phyloP scores from a whole-genome alignment of 2,329 filamentous ascomycete species.

The Fusarium domesticum region DNA sequence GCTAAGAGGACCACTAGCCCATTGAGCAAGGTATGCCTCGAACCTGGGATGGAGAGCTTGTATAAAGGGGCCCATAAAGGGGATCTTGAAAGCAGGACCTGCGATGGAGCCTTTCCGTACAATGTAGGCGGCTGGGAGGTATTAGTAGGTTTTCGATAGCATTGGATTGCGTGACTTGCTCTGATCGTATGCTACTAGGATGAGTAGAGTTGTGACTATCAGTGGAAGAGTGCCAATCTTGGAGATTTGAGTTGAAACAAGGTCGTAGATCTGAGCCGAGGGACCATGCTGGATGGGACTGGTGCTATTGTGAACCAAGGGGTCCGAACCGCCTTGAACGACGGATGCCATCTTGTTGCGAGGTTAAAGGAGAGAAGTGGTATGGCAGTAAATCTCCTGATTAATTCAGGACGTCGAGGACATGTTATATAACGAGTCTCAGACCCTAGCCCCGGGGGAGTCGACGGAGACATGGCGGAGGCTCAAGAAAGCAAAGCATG shows the following conservation, averaged over 20 bases:
- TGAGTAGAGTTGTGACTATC: constrained; percentile 32
- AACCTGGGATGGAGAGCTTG: constrained; percentile 74
- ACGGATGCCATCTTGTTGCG: background rate
- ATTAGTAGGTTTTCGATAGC: background rate
- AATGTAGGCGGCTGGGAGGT: constrained; percentile 54
- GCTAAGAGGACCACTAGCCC: constrained; percentile 73
- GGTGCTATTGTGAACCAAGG: background rate
- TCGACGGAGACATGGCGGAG: background rate
- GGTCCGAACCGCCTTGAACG: background rate
- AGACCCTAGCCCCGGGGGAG: no score
- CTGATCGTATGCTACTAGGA: constrained; percentile 41
- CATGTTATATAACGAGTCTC: background rate
- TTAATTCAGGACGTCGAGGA: background rate
- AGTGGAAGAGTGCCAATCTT: constrained; percentile 10
- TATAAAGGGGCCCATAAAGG: constrained; percentile 72
- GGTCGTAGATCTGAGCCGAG: background rate
- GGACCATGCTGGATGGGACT: background rate
- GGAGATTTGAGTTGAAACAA: constrained; percentile 10
- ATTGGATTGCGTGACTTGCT: constrained; percentile 20
- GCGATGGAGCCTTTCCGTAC: constrained; percentile 59
- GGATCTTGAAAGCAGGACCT: constrained; percentile 63
- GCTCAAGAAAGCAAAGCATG: background rate
- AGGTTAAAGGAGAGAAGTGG: background rate
- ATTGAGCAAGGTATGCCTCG: constrained; percentile 69
- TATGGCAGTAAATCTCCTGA: background rate